Percentiles rank a stretch among this genome's conserved stretches.
phyloP scores from a whole-genome alignment of 2,329 filamentous ascomycete species.

The Phoma herbarum region DNA sequence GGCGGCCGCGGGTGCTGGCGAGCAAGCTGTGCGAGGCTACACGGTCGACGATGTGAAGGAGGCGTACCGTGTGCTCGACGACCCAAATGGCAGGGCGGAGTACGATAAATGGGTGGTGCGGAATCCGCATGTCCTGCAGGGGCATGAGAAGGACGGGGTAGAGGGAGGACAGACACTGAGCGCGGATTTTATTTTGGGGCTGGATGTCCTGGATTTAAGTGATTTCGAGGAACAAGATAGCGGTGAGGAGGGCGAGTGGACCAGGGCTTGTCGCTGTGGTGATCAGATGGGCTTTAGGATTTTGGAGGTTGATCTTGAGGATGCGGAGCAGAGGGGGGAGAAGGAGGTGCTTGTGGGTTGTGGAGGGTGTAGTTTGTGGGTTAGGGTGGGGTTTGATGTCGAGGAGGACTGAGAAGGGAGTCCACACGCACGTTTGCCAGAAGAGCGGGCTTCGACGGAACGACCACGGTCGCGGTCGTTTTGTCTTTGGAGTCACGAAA shows the following conservation, averaged over 20 bases:
- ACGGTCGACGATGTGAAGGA: conserved; percentile 66
- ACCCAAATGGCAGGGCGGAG: conserved; percentile 54
- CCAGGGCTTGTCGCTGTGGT: conserved; percentile 66
- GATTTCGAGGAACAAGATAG: conserved; percentile 49
- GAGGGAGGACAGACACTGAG: conserved; percentile 11
- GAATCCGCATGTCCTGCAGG: conserved; percentile 11
- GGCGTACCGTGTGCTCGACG: conserved; percentile 65
- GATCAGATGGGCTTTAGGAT: conserved; percentile 64
- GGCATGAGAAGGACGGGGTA: background rate
- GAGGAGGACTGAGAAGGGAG: conserved; percentile 52
- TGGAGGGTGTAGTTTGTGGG: conserved; percentile 70
- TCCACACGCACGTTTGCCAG: background rate
- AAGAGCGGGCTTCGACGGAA: background rate
- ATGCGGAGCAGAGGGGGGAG: conserved; percentile 61
- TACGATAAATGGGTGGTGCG: conserved; percentile 46
- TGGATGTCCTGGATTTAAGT: conserved; percentile 67
- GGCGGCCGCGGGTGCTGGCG: no score
- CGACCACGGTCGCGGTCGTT: no score
- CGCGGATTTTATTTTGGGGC: conserved; percentile 54
- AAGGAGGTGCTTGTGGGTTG: conserved; percentile 69
- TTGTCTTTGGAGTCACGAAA: background rate
- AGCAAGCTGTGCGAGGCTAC: conserved; percentile 36
- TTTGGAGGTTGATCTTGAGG: conserved; percentile 62
- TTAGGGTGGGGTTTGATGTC: conserved; percentile 67
- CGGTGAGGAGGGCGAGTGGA: conserved; percentile 55